phyloP scores from a whole-genome alignment of 331 rosid genomes.

The Spiraea crenata region DNA sequence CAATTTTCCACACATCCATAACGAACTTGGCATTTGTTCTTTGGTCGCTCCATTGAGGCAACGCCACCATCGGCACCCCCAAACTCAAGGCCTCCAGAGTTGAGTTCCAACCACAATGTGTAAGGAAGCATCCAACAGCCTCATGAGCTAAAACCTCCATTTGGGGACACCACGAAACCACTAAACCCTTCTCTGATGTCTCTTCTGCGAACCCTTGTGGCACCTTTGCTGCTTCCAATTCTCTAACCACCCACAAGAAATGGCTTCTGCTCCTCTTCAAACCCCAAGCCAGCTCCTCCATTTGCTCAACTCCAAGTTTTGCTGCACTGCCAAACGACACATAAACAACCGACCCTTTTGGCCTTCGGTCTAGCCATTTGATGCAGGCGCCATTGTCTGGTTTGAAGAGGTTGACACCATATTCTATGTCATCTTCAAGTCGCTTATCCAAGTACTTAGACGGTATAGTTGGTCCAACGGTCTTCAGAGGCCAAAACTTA shows the following conservation, averaged over 20 bases:
- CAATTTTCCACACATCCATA: constrained; percentile 44
- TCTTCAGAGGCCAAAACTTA: constrained; percentile 7
- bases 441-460: constrained; percentile 11
- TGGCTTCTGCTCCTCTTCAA: constrained; percentile 27
- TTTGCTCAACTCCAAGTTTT: constrained; percentile 7
- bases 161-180: constrained; percentile 53
- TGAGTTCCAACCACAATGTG: constrained; percentile 47
- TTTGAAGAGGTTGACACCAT: constrained; percentile 12
- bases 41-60: constrained; percentile 47
- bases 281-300: constrained; percentile 42
- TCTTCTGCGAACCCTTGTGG: constrained; percentile 19
- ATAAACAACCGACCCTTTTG: constrained; percentile 30
- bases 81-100: constrained; percentile 46
- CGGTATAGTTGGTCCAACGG: constrained; percentile 21
- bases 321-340: constrained; percentile 28
- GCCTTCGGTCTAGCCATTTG: constrained; percentile 32
- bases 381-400: constrained; percentile 11
- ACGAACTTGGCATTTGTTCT: constrained; percentile 37
- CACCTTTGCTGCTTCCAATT: constrained; percentile 22
- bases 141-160: constrained; percentile 38
- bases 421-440: constrained; percentile 8
- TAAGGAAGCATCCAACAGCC: constrained; percentile 46
- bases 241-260: constrained; percentile 55
- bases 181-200: constrained; percentile 26
- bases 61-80: constrained; percentile 43